A percentile compares a stretch with the other conserved stretches of the same genome.
Evolutionary conservation across 108 stramenopile species (phyloP).

Genomic region (Fragilaria radians): DNA sequence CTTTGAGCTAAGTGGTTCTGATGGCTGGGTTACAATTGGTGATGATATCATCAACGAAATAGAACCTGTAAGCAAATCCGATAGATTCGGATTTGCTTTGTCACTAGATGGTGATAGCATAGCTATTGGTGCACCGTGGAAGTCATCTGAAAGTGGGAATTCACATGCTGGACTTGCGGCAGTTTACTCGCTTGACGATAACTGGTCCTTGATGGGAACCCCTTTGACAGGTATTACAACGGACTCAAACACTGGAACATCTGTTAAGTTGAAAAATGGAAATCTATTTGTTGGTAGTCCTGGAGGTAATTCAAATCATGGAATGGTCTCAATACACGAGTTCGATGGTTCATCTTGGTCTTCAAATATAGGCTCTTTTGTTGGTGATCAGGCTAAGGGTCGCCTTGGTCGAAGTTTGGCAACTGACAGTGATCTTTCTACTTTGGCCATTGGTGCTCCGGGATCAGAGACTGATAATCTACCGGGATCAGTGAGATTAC

Average conservation of each 20-base stretch:
- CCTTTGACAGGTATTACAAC: background rate
- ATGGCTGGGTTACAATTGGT: slow-evolving; percentile 13
- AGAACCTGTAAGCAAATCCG: slow-evolving; percentile 13
- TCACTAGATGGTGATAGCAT: slow-evolving; percentile 19
- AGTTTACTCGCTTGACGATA: slow-evolving; percentile 24
- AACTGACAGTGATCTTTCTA: slow-evolving; percentile 1
- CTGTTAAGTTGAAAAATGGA: background rate
- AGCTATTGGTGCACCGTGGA: slow-evolving; percentile 42
- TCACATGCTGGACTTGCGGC: slow-evolving; percentile 23
- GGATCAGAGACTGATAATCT: slow-evolving; percentile 11
- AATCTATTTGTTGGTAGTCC: background rate
- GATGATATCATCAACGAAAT: slow-evolving; percentile 23
- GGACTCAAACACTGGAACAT: background rate
- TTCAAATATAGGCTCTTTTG: background rate
- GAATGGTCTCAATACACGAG: background rate
- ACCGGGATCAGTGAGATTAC: slow-evolving; percentile 4
- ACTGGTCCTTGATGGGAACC: background rate
- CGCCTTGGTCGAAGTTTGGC: slow-evolving; percentile 17
- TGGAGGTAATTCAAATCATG: background rate
- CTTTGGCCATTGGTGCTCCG: slow-evolving; percentile 20
- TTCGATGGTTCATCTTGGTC: slow-evolving; percentile 19
- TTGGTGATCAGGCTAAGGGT: slow-evolving; percentile 4
- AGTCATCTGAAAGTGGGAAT: background rate
- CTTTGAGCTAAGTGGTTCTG: slow-evolving; percentile 9
- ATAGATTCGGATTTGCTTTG: slow-evolving; percentile 34